A percentile compares a stretch with the other conserved stretches of the same genome.
Conservation (phyloP, 257 asterid genomes). For the Solanum chiquidenum region DNA sequence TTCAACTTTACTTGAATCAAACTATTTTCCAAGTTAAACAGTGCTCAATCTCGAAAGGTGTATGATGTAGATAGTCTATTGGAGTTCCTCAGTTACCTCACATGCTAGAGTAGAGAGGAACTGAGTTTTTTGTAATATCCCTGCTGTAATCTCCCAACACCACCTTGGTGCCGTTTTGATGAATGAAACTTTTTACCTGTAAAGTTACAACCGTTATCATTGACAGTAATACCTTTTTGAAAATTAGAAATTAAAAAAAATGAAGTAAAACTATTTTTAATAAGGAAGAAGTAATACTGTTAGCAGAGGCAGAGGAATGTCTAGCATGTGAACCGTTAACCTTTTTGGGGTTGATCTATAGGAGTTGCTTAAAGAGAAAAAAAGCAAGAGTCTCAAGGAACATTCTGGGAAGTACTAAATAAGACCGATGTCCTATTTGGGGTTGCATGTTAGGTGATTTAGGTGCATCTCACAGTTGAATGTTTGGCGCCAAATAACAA, state of each 20-base stretch:
- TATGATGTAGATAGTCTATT: not conserved
- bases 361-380: not conserved
- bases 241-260: not conserved
- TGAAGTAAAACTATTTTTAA: not conserved
- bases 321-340: not conserved
- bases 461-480: not conserved
- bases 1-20: not conserved
- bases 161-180: not conserved
- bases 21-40: not conserved
- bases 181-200: not conserved
- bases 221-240: not conserved
- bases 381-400: not conserved
- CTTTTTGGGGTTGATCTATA: not conserved
- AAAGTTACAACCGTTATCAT: not conserved
- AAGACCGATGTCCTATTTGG: not conserved
- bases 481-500: not conserved
- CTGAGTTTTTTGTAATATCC: not conserved
- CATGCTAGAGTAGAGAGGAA: not conserved
- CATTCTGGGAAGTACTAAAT: not conserved
- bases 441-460: not conserved
- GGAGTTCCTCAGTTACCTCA: not conserved
- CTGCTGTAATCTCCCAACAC: not conserved
- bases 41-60: not conserved
- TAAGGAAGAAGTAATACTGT: not conserved
- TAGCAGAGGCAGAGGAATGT: not conserved